These are phyloP conservation scores for Haematococcus lacustris DNA, from an alignment of 139 green algal genomes.

Conservation along the genomic window DNA sequence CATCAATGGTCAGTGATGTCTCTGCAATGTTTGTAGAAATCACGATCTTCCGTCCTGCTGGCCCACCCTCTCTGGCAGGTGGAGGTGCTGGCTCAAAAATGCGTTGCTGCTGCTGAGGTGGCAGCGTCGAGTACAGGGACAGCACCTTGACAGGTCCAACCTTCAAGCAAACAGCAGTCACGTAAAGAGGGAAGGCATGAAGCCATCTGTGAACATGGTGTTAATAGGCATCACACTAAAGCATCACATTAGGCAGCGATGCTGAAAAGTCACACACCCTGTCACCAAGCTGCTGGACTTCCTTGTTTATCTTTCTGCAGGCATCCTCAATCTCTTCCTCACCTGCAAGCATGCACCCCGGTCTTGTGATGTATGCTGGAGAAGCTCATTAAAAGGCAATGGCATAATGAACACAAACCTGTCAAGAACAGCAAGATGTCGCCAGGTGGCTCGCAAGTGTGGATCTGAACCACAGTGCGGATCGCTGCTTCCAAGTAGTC, in stretches of 20 bases:
- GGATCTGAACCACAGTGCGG: constrained; percentile 94
- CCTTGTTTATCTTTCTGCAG: constrained; percentile 84
- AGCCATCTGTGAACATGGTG: no score
- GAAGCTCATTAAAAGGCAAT: no score
- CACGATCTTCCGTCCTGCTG: constrained; percentile 92
- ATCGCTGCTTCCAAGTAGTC: constrained; percentile 98
- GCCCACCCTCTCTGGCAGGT: constrained; percentile 44
- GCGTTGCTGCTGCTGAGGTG: constrained; percentile 89
- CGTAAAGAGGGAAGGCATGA: constrained; percentile 4
- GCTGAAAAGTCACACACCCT: no score
- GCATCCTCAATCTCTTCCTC: constrained; percentile 99
- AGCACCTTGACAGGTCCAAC: constrained; percentile 89
- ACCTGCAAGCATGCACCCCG: no score
- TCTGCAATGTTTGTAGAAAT: constrained; percentile 99
- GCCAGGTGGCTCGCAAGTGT: constrained; percentile 74
- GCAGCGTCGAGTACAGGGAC: constrained; percentile 95
- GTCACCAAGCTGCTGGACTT: constrained; percentile 52
- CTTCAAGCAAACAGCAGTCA: constrained; percentile 8
- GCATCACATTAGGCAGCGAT: no score
- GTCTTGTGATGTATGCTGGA: no score
- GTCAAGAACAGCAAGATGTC: constrained; percentile 98
- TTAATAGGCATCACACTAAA: no score
- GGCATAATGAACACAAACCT: no score
- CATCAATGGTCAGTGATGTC: constrained; percentile 98
- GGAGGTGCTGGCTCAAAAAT: constrained; percentile 89